A percentile compares a stretch with the other conserved stretches of the same genome.
phyloP scores from a whole-genome alignment of 129 eudicot species.

The sunflower (Helianthus annuus) region HanXRQr2.0-SUNRISE NC_035439.2:125187037-125187536 shows the following conservation, averaged over 20 bases:
- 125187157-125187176: background rate
- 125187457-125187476: background rate
- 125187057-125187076: slow-evolving; percentile 20
- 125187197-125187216: background rate
- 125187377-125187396: background rate
- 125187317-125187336: slow-evolving; percentile 48
- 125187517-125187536: background rate
- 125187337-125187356: slow-evolving; percentile 33
- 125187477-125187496: background rate
- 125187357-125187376: slow-evolving; percentile 15
- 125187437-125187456: background rate
- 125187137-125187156: slow-evolving; percentile 19
- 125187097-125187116: slow-evolving; percentile 8
- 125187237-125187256: too few relatives aligned
- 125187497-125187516: background rate
- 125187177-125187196: slow-evolving; percentile 18
- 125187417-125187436: background rate
- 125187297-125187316: slow-evolving; percentile 35
- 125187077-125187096: slow-evolving; percentile 34
- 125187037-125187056: slow-evolving; percentile 21
- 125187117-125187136: background rate
- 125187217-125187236: background rate
- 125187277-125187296: slow-evolving; percentile 30
- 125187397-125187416: background rate
- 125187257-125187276: slow-evolving; percentile 17